A percentile compares a stretch with the other conserved stretches of the same genome.
These are phyloP conservation scores for Carex arenaria DNA, from an alignment of 202 grass and related monocot species.

Conservation along the genomic window DNA sequence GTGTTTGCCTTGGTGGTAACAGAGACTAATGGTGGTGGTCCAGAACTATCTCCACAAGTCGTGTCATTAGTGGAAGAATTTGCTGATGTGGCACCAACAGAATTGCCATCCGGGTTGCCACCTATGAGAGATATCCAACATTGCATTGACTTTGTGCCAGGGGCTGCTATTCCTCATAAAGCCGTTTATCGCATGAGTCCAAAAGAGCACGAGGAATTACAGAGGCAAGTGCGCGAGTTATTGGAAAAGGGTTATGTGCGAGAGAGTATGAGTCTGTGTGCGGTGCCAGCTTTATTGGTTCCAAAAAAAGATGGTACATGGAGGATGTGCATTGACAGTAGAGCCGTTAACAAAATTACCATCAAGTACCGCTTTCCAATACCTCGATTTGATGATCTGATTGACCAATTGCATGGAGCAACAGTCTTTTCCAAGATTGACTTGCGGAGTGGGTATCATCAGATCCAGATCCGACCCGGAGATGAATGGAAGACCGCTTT, in stretches of 20 bases:
- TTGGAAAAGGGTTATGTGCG: not conserved
- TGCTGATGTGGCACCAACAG: not conserved
- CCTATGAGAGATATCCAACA: slow-evolving; percentile 8
- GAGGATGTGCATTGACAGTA: slow-evolving; percentile 20
- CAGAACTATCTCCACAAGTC: not conserved
- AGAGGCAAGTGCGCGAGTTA: not conserved
- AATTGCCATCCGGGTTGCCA: not conserved
- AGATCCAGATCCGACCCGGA: not conserved
- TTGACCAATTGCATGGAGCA: not conserved
- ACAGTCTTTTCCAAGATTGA: slow-evolving; percentile 18
- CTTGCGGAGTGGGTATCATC: not conserved
- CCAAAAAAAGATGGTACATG: slow-evolving; percentile 13
- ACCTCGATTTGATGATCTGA: slow-evolving; percentile 9
- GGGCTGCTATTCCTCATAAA: not conserved
- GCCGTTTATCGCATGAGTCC: slow-evolving; percentile 11
- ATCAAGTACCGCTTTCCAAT: slow-evolving; percentile 25
- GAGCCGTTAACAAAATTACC: slow-evolving; percentile 13
- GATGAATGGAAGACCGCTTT: slow-evolving; percentile 39
- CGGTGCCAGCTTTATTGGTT: not conserved
- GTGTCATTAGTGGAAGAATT: not conserved
- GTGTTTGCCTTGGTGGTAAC: not conserved
- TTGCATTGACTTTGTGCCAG: not conserved
- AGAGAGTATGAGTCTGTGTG: slow-evolving; percentile 7
- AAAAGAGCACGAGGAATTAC: not conserved
- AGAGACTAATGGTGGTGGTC: not conserved